Percentiles rank a stretch among this genome's conserved stretches.
phyloP scores from a whole-genome alignment of 2,329 filamentous ascomycete genomes.

The Ramichloridium luteum region DNA sequence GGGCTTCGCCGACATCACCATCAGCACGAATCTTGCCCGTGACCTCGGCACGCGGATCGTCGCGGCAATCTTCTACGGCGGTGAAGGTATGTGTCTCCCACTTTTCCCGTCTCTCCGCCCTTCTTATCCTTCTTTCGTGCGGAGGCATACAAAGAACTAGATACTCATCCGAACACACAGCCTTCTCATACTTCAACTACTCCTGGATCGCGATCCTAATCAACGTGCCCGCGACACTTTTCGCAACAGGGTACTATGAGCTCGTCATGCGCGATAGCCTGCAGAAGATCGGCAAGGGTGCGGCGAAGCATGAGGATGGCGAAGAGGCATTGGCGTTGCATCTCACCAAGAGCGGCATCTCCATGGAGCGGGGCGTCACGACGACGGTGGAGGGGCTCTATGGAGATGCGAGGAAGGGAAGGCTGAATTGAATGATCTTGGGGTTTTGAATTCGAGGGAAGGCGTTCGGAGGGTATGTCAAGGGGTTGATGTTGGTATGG shows the following conservation, averaged over 20 bases:
- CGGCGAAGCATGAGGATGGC: constrained; percentile 39
- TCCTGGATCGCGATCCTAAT: constrained; percentile 43
- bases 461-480: no score
- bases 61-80: constrained; percentile 45
- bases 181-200: constrained; percentile 37
- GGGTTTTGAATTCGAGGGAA: no score
- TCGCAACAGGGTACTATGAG: constrained; percentile 45
- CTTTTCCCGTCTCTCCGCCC: no score
- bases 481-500: no score
- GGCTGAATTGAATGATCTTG: no score
- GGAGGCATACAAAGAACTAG: no score
- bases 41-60: constrained; percentile 49
- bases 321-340: constrained; percentile 38
- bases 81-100: constrained; percentile 27
- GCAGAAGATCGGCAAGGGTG: constrained; percentile 38
- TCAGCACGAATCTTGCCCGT: constrained; percentile 46
- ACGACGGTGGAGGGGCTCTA: constrained; percentile 1
- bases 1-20: constrained; percentile 44
- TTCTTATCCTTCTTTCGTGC: neutral
- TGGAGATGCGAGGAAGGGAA: neutral
- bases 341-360: constrained; percentile 25
- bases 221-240: constrained; percentile 45
- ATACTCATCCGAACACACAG: no score
- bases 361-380: constrained; percentile 13
- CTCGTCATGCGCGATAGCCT: constrained; percentile 42